Conservation (phyloP, 1,284 basidiomycete genomes). For the Ustilago shanxiensis region DNA sequence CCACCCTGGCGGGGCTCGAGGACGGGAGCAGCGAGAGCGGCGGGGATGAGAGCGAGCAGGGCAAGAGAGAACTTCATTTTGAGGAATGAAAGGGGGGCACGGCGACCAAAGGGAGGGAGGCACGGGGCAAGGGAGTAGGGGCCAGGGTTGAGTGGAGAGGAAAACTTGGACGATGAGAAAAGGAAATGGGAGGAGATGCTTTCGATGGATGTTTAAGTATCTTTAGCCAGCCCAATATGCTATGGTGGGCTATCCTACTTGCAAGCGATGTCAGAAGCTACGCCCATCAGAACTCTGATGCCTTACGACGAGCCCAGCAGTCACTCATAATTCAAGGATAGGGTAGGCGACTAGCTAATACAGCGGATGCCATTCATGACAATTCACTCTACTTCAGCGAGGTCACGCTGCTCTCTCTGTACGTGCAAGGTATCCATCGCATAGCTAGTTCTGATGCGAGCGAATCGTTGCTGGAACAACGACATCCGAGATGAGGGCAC, state of each 20-base stretch:
- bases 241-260: neutral
- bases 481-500: constrained; percentile 10
- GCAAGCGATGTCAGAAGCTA: neutral
- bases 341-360: neutral
- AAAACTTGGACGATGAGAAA: neutral
- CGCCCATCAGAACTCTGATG: neutral
- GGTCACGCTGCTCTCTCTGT: neutral
- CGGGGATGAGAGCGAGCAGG: constrained; percentile 48
- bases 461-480: neutral
- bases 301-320: neutral
- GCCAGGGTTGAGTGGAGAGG: neutral
- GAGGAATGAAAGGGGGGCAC: neutral
- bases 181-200: neutral
- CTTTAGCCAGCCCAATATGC: neutral
- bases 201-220: constrained; percentile 14
- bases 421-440: too few species aligned
- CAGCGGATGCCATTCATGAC: neutral
- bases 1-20: constrained; percentile 51
- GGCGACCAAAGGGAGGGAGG: neutral
- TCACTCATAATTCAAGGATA: neutral
- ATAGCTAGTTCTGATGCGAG: neutral
- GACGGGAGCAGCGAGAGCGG: constrained; percentile 45
- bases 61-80: constrained; percentile 52
- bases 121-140: neutral
- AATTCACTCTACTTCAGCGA: neutral